Percentiles rank a stretch among this genome's conserved stretches.
Conservation (phyloP, 1,284 basidiomycete species). For the Apiotrichum akiyoshidainum region DNA sequence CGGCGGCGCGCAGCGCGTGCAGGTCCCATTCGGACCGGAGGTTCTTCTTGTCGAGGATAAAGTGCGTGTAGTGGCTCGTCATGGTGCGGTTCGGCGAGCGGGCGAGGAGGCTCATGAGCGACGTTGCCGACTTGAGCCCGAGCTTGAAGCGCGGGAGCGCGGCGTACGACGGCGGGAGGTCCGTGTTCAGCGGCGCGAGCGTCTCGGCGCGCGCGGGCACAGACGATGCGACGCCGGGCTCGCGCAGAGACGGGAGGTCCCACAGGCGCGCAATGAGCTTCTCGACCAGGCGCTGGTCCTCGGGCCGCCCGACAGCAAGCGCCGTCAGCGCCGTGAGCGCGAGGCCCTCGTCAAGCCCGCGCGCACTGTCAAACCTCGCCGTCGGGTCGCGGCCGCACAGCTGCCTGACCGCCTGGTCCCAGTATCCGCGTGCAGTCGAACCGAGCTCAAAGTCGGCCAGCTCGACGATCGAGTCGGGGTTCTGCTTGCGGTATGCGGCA, state of each 20-base stretch:
- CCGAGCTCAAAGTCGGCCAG: constrained; percentile 15
- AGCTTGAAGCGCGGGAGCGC: constrained; percentile 19
- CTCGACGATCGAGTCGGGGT: neutral
- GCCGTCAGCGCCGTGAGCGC: constrained; percentile 28
- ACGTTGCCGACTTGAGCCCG: constrained; percentile 21
- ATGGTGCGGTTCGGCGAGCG: constrained; percentile 12
- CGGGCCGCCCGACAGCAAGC: constrained; percentile 28
- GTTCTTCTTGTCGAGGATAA: constrained; percentile 18
- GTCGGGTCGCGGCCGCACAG: constrained; percentile 11
- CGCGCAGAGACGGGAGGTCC: constrained; percentile 28
- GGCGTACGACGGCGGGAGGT: constrained; percentile 3
- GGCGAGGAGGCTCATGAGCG: constrained; percentile 22
- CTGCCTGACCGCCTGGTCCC: constrained; percentile 36
- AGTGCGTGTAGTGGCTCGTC: constrained; percentile 22
- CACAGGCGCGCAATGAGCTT: constrained; percentile 32
- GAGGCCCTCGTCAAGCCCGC: constrained; percentile 33
- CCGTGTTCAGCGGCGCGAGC: neutral
- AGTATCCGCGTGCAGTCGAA: constrained; percentile 24
- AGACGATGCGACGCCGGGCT: constrained; percentile 15
- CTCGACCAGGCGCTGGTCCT: constrained; percentile 33
- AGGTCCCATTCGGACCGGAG: constrained; percentile 17
- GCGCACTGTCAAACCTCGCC: neutral
- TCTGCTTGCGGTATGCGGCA: constrained; percentile 9
- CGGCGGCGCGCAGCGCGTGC: constrained; percentile 11
- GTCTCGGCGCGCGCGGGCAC: neutral